Conservation (phyloP, 1,284 basidiomycete species). For the Sutorius eximius region DNA sequence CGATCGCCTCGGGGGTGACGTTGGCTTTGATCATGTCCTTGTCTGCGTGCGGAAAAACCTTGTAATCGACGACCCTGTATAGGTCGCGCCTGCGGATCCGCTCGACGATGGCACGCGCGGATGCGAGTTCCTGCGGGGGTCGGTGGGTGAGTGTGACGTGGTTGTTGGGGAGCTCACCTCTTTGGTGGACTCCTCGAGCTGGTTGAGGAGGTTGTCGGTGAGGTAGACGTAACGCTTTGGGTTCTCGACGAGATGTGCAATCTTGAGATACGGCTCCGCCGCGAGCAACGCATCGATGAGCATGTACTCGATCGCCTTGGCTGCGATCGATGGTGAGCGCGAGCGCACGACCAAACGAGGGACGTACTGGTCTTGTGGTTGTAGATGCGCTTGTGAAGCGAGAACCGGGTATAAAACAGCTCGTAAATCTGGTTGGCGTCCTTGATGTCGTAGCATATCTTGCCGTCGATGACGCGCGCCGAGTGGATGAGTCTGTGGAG, state of each 20-base stretch:
- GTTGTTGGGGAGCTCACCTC: constrained; percentile 38
- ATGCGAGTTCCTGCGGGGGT: constrained; percentile 51
- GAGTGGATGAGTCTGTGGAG: constrained; percentile 61
- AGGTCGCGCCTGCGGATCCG: constrained; percentile 62
- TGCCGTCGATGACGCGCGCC: constrained; percentile 66
- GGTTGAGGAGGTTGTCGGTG: constrained; percentile 63
- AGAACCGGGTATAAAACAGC: constrained; percentile 69
- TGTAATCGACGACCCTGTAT: constrained; percentile 69
- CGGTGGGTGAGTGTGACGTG: neutral
- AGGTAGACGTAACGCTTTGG: constrained; percentile 61
- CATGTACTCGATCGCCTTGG: constrained; percentile 78
- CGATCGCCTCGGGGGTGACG: constrained; percentile 57
- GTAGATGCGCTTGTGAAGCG: constrained; percentile 74
- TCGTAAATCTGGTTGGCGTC: constrained; percentile 74
- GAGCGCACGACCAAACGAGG: neutral
- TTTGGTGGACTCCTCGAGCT: constrained; percentile 51
- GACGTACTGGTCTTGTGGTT: constrained; percentile 72
- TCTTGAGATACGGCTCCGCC: constrained; percentile 62
- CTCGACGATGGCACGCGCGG: constrained; percentile 57
- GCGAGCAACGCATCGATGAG: constrained; percentile 67
- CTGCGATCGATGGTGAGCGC: constrained; percentile 35
- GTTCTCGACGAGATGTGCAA: constrained; percentile 55
- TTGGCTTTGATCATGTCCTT: constrained; percentile 38
- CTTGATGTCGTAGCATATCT: constrained; percentile 79
- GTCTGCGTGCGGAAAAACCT: constrained; percentile 54